Base-by-base conservation (phyloP, 2,329 filamentous ascomycete species). In the Penicillium sp. region DNA sequence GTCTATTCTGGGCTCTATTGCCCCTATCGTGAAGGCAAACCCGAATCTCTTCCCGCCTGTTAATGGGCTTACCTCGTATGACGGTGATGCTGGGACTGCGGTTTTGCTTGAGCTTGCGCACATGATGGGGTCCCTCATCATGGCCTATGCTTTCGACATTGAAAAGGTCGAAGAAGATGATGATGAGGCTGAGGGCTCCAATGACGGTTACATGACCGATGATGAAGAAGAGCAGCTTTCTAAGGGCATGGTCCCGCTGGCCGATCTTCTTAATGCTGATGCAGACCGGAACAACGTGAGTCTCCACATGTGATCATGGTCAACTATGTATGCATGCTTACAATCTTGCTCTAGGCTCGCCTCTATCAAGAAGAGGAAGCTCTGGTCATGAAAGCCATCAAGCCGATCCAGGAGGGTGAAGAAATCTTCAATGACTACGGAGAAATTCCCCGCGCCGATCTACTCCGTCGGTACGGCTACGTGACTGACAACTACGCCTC, bases 351-450 rank as follows among this genome's bases (percentile, higher is more conserved):
- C 31, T 42, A 78, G 75, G 79, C 82, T 18, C 79, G 80, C 39
- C 75, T 85, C 0, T 82, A 81, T 61, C 81, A 85, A 64, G 80
- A 83, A 55, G 73, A 79, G 49, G 71, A 75, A 40, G 70, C 66
- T 9, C 75, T 95, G 7, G 83, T 84, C 2, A 92, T 93, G 68
- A 86, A 83, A 23, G 78, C 87, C 0, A 75, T 91, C 50, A 81
- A 83, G 38, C 72, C 80, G 1, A 89, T 95, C 61, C 72, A 70
- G 23, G 78, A 80, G 0, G 87, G 87, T 5, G 81, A 89, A 48
- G 87, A 95, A 67, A 81, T 95, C 15, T 81, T 91, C 65, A 95
- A 95, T 66, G 91, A 95, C 71, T 95, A 95, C 58, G 91, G 91
- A 0, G 84, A 89, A 5, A 80, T 95, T 3, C 87, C 89, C 8